A percentile compares a stretch with the other conserved stretches of the same genome.
phyloP scores from a whole-genome alignment of 257 asterid species.

The Petunia axillaris region DNA sequence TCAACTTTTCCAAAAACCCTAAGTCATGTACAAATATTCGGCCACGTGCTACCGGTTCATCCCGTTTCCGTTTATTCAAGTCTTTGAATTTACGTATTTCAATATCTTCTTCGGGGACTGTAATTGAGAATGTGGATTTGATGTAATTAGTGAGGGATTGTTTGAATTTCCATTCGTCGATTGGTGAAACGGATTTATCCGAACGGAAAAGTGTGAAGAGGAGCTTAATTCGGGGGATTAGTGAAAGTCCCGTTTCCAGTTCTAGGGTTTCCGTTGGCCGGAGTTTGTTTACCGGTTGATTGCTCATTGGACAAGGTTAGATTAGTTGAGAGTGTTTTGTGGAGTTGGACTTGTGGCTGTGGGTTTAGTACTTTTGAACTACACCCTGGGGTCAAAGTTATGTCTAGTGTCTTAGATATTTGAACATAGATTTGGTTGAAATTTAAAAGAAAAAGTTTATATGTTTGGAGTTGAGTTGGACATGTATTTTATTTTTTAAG shows the following conservation, averaged over 20 bases:
- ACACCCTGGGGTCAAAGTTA: no score
- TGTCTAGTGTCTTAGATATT: no score
- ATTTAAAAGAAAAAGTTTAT: no score
- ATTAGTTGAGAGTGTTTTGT: not conserved
- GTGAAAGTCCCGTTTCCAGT: slow-evolving; percentile 69
- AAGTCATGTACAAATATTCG: slow-evolving; percentile 65
- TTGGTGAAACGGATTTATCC: slow-evolving; percentile 72
- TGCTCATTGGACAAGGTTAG: slow-evolving; percentile 35
- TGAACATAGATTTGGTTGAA: no score
- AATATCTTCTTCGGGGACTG: slow-evolving; percentile 64
- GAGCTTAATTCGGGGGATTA: slow-evolving; percentile 72
- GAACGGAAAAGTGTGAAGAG: slow-evolving; percentile 72
- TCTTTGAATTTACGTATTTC: slow-evolving; percentile 61
- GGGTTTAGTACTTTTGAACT: not conserved
- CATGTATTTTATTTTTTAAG: no score
- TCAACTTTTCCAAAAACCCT: slow-evolving; percentile 56
- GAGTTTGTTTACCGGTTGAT: slow-evolving; percentile 32
- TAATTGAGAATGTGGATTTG: slow-evolving; percentile 53
- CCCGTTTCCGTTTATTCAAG: slow-evolving; percentile 87
- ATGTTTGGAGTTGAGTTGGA: no score
- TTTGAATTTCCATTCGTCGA: slow-evolving; percentile 96
- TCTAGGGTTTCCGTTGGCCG: slow-evolving; percentile 61
- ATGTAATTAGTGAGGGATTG: slow-evolving; percentile 74
- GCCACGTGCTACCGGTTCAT: slow-evolving; percentile 90
- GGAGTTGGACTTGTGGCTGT: not conserved